Evolutionary conservation across 1,284 basidiomycete genomes (phyloP).

Genomic region (Dichomitus squalens): DNA sequence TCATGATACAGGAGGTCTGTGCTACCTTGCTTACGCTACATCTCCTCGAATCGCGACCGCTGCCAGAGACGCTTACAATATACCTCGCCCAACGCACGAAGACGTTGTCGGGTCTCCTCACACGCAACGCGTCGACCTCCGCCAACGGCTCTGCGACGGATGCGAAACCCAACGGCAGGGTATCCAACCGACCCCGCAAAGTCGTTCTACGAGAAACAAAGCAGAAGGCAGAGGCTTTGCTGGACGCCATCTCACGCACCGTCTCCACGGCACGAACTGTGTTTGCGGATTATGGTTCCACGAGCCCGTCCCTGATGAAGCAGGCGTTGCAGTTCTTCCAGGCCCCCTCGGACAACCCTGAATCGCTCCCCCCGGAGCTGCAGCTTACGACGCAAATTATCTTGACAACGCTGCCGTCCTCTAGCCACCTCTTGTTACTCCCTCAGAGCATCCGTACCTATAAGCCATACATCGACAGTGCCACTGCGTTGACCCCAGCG

Average conservation of each 20-base stretch:
- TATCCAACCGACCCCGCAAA: conserved; percentile 31
- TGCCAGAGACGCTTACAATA: conserved; percentile 69
- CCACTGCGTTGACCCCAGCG: conserved; percentile 54
- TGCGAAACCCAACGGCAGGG: conserved; percentile 17
- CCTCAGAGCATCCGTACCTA: conserved; percentile 66
- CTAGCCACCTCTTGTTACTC: conserved; percentile 68
- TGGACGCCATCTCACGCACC: conserved; percentile 61
- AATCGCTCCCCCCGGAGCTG: conserved; percentile 53
- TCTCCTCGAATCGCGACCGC: conserved; percentile 79
- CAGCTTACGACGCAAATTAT: conserved; percentile 63
- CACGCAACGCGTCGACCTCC: conserved; percentile 26
- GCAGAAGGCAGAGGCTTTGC: conserved; percentile 49
- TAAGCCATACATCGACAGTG: conserved; percentile 72
- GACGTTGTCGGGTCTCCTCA: conserved; percentile 55
- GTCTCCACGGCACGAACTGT: conserved; percentile 53
- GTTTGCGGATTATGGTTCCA: conserved; percentile 43
- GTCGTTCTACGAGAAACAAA: conserved; percentile 49
- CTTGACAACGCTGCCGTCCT: conserved; percentile 68
- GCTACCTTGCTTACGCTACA: conserved; percentile 80
- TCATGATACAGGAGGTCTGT: conserved; percentile 58
- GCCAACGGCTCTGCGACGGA: conserved; percentile 41
- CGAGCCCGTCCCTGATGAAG: conserved; percentile 51
- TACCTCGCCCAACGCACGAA: conserved; percentile 75
- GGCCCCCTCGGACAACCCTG: conserved; percentile 30
- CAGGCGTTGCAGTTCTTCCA: conserved; percentile 62